Evolutionary conservation across 768 basidiomycete genomes (phyloP).

Genomic region (Mycena maculata): DNA sequence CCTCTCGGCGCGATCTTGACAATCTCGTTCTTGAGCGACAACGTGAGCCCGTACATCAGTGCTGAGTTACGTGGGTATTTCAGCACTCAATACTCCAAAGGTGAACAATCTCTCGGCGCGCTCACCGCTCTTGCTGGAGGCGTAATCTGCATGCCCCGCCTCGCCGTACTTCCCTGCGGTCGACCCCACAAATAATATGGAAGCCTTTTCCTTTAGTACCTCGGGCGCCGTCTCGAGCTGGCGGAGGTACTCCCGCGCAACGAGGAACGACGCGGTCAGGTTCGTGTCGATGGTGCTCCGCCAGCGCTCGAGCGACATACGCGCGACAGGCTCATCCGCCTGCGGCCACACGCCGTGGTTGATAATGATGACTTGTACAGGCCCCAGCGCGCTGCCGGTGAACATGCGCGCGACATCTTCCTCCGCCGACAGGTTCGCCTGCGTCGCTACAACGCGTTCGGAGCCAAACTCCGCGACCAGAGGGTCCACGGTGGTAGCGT

Average conservation of each 20-base stretch:
- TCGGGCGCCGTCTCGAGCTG: constrained; percentile 53
- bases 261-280: constrained; percentile 75
- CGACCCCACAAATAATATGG: constrained; percentile 76
- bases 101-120: no score
- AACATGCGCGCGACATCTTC: constrained; percentile 64
- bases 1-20: constrained; percentile 78
- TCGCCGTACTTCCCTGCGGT: constrained; percentile 82
- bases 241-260: constrained; percentile 69
- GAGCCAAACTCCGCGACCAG: constrained; percentile 53
- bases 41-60: constrained; percentile 78
- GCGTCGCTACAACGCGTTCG: constrained; percentile 50
- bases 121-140: constrained; percentile 12
- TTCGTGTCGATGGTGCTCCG: constrained; percentile 69
- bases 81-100: no score
- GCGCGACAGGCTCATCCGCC: constrained; percentile 60
- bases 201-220: constrained; percentile 62
- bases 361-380: constrained; percentile 68
- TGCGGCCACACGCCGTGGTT: constrained; percentile 69
- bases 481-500: constrained; percentile 52
- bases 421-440: constrained; percentile 73
- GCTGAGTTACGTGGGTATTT: constrained; percentile 47
- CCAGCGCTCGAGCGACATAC: constrained; percentile 75
- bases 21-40: constrained; percentile 83
- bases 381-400: constrained; percentile 53
- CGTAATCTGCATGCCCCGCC: constrained; percentile 57